Percentiles rank a stretch among this genome's conserved stretches.
phyloP scores from a whole-genome alignment of 73 alveolate genomes.

The Paramecium caudatum region DNA sequence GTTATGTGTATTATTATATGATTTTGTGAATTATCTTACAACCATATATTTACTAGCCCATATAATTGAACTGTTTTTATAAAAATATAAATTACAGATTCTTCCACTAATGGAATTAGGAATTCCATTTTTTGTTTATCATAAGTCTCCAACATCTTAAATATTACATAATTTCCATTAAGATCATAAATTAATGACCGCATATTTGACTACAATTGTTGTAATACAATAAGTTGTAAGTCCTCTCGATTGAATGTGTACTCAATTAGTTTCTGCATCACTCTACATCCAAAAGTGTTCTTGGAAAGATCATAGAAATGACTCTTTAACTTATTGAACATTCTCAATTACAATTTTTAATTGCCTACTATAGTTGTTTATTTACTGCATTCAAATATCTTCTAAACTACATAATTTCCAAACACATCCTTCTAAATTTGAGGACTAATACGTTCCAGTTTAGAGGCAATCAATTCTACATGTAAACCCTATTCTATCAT shows the following conservation, averaged over 20 bases:
- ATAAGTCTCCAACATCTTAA: constrained; percentile 39
- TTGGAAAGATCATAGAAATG: constrained; percentile 50
- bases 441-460: constrained; percentile 38
- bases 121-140: constrained; percentile 55
- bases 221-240: not conserved
- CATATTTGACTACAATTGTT: constrained; percentile 9
- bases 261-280: constrained; percentile 36
- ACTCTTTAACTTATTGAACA: constrained; percentile 51
- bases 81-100: not conserved
- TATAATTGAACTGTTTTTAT: constrained; percentile 9
- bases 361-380: not conserved
- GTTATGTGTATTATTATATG: constrained; percentile 12
- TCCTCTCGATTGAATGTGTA: constrained; percentile 49
- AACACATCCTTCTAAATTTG: constrained; percentile 42
- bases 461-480: not conserved
- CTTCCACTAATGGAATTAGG: constrained; percentile 43
- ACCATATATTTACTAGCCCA: constrained; percentile 58
- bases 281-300: constrained; percentile 62
- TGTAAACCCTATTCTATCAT: constrained; percentile 25
- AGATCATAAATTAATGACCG: constrained; percentile 35
- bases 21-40: constrained; percentile 49
- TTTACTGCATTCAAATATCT: constrained; percentile 58
- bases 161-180: constrained; percentile 57
- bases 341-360: constrained; percentile 12
- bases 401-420: constrained; percentile 57